Percentiles rank a stretch among this genome's conserved stretches.
phyloP scores from a whole-genome alignment of 192 early-diverging fungal species.

The Mortierella alpina region DNA sequence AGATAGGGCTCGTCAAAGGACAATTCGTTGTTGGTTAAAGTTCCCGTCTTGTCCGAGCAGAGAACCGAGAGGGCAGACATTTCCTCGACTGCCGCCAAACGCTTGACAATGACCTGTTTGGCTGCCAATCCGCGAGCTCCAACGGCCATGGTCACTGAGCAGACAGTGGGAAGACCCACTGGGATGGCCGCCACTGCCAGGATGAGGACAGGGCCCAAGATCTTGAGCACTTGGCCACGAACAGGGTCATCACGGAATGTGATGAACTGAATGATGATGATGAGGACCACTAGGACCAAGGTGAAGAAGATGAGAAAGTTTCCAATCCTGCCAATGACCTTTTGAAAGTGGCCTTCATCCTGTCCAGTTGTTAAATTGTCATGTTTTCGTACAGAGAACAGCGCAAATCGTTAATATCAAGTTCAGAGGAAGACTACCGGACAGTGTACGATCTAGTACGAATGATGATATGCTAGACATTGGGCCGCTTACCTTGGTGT shows the following conservation, averaged over 20 bases:
- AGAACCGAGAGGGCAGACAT: constrained; percentile 89
- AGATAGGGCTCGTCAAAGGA: constrained; percentile 89
- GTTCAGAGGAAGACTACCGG: not conserved
- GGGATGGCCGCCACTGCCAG: constrained; percentile 93
- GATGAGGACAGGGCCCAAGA: constrained; percentile 78
- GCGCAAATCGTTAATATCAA: not conserved
- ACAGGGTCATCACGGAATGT: constrained; percentile 52
- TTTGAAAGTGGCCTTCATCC: constrained; percentile 96
- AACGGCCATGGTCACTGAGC: constrained; percentile 95
- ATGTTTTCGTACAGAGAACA: constrained; percentile 20
- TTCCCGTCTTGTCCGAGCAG: constrained; percentile 90
- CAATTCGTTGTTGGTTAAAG: constrained; percentile 90
- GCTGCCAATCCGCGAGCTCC: constrained; percentile 88
- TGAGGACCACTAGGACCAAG: constrained; percentile 74
- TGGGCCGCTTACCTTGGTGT: constrained; percentile 59
- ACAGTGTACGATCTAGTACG: not conserved
- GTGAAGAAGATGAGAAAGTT: constrained; percentile 91
- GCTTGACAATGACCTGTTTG: constrained; percentile 93
- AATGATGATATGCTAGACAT: not conserved
- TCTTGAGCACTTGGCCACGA: constrained; percentile 68
- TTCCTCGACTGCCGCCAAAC: constrained; percentile 93
- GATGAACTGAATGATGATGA: constrained; percentile 75
- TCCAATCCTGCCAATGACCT: constrained; percentile 91
- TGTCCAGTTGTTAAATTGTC: not conserved
- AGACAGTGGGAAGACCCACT: constrained; percentile 91